A percentile compares a stretch with the other conserved stretches of the same genome.
Evolutionary conservation across 306 rosid species (phyloP).

Genomic region (Quercus berberidifolia): DNA sequence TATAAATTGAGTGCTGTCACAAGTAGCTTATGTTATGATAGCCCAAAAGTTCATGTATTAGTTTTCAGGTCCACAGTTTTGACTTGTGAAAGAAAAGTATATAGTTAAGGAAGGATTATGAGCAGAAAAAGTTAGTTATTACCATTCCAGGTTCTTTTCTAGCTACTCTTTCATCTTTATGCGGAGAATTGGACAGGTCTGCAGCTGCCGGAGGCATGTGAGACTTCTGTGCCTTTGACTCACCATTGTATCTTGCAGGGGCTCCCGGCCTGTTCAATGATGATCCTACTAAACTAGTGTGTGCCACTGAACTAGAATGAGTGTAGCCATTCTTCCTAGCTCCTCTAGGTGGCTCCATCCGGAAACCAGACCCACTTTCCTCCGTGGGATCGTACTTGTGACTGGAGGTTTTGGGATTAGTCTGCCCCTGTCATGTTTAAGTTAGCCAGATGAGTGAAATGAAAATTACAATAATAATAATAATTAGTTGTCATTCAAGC

Average conservation of each 20-base stretch:
- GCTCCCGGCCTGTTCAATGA: slow-evolving; percentile 35
- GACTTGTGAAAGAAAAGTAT: neutral
- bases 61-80: neutral
- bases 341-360: slow-evolving; percentile 28
- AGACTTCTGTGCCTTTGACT: slow-evolving; percentile 45
- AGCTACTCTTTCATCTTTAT: slow-evolving; percentile 31
- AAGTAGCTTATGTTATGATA: neutral
- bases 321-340: slow-evolving; percentile 27
- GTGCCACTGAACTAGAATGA: slow-evolving; percentile 42
- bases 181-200: slow-evolving; percentile 33
- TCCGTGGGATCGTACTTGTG: slow-evolving; percentile 31
- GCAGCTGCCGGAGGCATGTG: slow-evolving; percentile 31
- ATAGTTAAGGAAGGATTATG: neutral
- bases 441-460: slow-evolving; percentile 17
- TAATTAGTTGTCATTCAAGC: neutral
- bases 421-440: slow-evolving; percentile 42
- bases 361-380: slow-evolving; percentile 37
- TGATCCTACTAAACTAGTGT: slow-evolving; percentile 25
- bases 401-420: slow-evolving; percentile 33
- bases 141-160: slow-evolving; percentile 44
- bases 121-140: slow-evolving; percentile 19
- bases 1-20: neutral
- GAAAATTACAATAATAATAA: neutral
- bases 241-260: slow-evolving; percentile 26
- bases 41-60: neutral